Percentiles rank a stretch among this genome's conserved stretches.
phyloP scores from a whole-genome alignment of 2,329 filamentous ascomycete species.

The Nothomitra cinnamomea region DNA sequence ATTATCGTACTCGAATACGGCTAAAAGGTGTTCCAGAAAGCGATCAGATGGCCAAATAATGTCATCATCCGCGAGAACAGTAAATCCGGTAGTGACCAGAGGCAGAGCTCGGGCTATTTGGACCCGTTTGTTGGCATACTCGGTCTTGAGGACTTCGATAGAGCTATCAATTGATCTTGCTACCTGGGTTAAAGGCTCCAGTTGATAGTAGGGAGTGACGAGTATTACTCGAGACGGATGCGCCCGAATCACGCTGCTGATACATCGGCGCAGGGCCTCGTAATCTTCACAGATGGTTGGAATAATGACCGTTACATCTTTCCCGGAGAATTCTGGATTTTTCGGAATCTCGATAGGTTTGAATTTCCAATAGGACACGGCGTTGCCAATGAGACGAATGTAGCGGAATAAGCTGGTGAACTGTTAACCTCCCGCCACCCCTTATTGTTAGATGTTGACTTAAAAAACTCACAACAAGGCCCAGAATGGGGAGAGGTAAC shows the following conservation, averaged over 20 bases:
- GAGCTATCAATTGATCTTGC: neutral
- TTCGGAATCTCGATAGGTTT: neutral
- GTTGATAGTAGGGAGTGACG: neutral
- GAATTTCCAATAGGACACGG: neutral
- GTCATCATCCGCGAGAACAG: neutral
- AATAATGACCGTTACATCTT: constrained; percentile 1
- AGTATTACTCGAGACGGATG: neutral
- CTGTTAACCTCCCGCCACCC: neutral
- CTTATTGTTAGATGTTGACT: neutral
- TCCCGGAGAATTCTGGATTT: neutral
- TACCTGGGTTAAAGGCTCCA: neutral
- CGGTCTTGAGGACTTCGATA: neutral
- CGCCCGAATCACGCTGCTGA: neutral
- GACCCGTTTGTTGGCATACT: neutral
- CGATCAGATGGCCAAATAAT: neutral
- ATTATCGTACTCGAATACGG: constrained; percentile 23
- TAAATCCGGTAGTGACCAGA: neutral
- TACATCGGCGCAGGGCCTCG: neutral
- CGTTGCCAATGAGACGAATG: neutral
- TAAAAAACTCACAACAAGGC: neutral
- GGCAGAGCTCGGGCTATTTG: neutral
- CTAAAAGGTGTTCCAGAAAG: neutral
- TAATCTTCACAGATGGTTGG: constrained; percentile 1
- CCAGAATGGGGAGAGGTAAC: neutral
- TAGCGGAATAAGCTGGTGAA: neutral